Base-by-base conservation (phyloP, 2,329 filamentous ascomycete genomes). In the Sclerotinia minor region DNA sequence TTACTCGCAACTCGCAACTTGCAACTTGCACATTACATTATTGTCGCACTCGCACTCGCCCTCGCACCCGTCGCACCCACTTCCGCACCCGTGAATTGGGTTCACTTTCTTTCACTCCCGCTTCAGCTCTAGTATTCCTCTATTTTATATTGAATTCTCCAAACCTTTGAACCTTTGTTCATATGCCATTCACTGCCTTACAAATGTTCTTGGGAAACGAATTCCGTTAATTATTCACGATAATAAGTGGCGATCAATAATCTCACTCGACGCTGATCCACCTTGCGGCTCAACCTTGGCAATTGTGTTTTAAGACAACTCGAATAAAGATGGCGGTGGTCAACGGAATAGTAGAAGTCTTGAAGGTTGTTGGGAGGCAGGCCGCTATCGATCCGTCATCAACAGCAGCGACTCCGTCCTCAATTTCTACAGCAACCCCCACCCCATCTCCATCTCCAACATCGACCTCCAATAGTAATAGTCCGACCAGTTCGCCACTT, bases 401-500 rank as follows among this genome's bases (percentile, higher is more conserved):
- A 52, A 66, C 64, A 45, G 21, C 24, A 38, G 13, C 67, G 68
- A 35, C 64, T 49, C 61, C 68, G 61, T n/a, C 60, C 68, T 57
- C 57, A 13, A 54, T 47, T 2, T 17, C 65, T 8, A 24, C 65
- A 29, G 64, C 74, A 53, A 67, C 65, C n/a, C 26, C 60, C n/a
- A 67, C 61, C 26, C 44, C 55, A 21, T 32, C 52, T 26, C n/a
- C 59, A 29, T 32, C 53, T 24, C 47, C 73, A 24, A 65, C 73
- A 50, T 70, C 77, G 11, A 68, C 72, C 52, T 49, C 19, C 73
- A 15, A 69, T 68, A 41, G 67, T 47, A 70, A 63, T 68, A 77
- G 78, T 32, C 85, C 85, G 47, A 90, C 87, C 55, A 91, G 85
- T 77, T 93, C 90, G 49, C 91, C 91, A 50, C 79, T 95, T 67